Conservation (phyloP, 2,329 filamentous ascomycete species). For the Chalaropsis thielavioides region DNA sequence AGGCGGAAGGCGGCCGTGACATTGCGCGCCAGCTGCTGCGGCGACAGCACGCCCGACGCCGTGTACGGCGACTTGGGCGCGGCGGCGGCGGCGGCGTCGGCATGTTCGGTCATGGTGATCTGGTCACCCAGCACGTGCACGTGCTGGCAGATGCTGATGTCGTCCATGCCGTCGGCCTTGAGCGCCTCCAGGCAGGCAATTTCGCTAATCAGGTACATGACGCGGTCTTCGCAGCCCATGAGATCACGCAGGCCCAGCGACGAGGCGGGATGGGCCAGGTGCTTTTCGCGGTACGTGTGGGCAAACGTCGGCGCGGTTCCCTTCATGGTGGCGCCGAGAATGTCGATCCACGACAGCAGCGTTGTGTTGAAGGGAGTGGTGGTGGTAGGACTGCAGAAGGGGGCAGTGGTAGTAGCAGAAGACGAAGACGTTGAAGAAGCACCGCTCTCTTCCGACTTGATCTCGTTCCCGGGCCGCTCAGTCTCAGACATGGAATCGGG, state of each 20-base stretch:
- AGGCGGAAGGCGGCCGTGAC: constrained; percentile 84
- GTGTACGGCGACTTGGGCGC: constrained; percentile 32
- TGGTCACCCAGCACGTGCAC: constrained; percentile 78
- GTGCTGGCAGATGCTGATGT: constrained; percentile 75
- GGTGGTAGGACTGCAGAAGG: too few species aligned
- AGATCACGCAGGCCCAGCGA: constrained; percentile 69
- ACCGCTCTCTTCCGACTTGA: constrained; percentile 19
- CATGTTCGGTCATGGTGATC: constrained; percentile 64
- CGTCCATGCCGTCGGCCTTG: constrained; percentile 68
- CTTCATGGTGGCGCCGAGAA: constrained; percentile 84
- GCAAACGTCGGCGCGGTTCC: constrained; percentile 77
- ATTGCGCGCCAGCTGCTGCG: constrained; percentile 72
- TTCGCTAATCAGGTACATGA: constrained; percentile 97
- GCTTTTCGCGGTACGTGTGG: constrained; percentile 90
- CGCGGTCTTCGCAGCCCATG: constrained; percentile 92
- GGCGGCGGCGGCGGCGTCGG: constrained; percentile 37
- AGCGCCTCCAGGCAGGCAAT: constrained; percentile 90
- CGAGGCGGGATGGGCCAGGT: constrained; percentile 50
- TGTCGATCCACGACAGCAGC: constrained; percentile 88
- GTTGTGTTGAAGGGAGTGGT: constrained; percentile 88
- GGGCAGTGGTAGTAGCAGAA: neutral
- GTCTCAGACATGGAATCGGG: constrained; percentile 25
- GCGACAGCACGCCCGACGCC: constrained; percentile 59
- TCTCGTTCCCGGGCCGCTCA: neutral
- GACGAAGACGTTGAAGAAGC: neutral